Base-by-base conservation (phyloP, 257 asterid genomes). In the Agastache rugosa region DNA sequence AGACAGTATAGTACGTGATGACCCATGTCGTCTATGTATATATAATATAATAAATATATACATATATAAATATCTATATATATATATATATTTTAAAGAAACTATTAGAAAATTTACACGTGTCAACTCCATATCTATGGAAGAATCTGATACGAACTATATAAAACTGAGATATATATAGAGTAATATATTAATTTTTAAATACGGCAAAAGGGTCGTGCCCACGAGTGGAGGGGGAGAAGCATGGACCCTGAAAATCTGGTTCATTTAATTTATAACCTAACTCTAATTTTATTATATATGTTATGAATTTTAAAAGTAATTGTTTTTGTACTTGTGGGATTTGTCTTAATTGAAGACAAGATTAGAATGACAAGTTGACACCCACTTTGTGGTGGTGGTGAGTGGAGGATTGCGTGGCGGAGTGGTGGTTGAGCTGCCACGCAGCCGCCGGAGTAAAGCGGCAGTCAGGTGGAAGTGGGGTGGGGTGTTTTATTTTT, bases 161-260 rank as follows among this genome's bases (percentile, higher is more conserved):
- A 29, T 23, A 31, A 19, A 62, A 70, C 29, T 72, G 8, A 29
- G 69, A 64, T 74, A 47, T 48, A 48, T 7, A 39, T 39, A 31
- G 3, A 31, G 5, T 39, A 39, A 39, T 1, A 8, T 8, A 37
- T 1, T 7, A 5, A 0, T 37, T 68, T 59, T 61, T 42, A 77
- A 72, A 42, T 42, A 80, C 83, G 76, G 86, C 77, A 80, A 79
- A 79, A 82, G 63, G 86, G 80, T 85, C 89, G 92, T 86, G 93
- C 84, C 83, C 87, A 85, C 88, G 88, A 86, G 89, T 84, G 87
- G 85, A 54, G 47, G 29, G 64, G 56, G 22, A 51, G 77, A 62
- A 51, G 83, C 91, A 74, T 75, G 78, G 84, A 80, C 87, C 88
- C 92, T 80, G 86, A 85, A 86, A 86, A 82, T 79, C 89, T 69